Evolutionary conservation across 768 basidiomycete species (phyloP), one percentile per base, ranked within the genome.

Genomic region (Boletus reticuloceps): DNA sequence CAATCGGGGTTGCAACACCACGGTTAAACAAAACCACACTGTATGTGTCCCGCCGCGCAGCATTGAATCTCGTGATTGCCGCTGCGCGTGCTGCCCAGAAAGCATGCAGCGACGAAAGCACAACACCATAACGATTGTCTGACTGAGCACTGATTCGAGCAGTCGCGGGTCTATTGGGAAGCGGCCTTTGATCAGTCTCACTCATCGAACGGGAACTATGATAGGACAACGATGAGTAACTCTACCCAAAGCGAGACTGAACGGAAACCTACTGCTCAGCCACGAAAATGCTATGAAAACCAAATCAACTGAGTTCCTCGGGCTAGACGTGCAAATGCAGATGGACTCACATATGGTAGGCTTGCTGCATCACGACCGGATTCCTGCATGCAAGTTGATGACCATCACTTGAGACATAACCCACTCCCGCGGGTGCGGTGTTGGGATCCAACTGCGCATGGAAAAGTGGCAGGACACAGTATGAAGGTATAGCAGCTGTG

Each of bases 121-220:
- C 84, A 1, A 83, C 82, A 0, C 84, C 84, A 17, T 84, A 74
- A 27, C 84, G 69, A 56, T 86, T 79, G 53, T 82, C 64, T 38
- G 71, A 68, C 0, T 49, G 58, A 13, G 62, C 64, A 9, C 59
- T 51, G 39, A 84, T 82, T 36, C 59, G 62, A 19, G 65, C 56
- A 3, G 75, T 72, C 4, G 54, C 70, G 0, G 82, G 80, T 3
- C 79, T 77, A 43, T 75, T 70, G 1, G 64, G 60, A 5, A 84
- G 72, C 0, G 84, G 84, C 1, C 44, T 65, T 36, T 72, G 69
- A 58, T 84, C 84, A 1, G 0, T 19, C 0, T 0, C 2, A 3
- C 25, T 0, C 83, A 85, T 85, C 1, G 84, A 85, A 0, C 71
- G 51, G 1, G 84, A 85, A 53, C 83, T 82, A 51, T 40, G 32